A percentile compares a stretch with the other conserved stretches of the same genome.
Conservation (phyloP, 148 eudicot species). For the Mesembryanthemum crystallinum region DNA sequence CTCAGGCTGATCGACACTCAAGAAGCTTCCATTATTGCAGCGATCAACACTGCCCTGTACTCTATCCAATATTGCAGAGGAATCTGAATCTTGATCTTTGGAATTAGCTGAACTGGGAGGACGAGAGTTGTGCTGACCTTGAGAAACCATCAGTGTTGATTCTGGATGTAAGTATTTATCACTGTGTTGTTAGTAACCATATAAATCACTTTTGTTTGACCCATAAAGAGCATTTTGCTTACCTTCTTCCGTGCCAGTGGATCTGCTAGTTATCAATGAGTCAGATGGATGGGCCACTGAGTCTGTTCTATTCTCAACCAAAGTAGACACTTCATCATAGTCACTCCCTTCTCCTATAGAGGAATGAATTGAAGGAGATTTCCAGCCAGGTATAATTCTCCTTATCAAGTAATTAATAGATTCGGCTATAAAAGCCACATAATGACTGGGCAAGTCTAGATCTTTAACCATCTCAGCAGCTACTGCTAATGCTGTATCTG, state of each 20-base stretch:
- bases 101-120: conserved; percentile 23
- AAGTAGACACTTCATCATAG: conserved; percentile 4
- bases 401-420: conserved; percentile 56
- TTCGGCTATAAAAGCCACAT: conserved; percentile 73
- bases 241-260: conserved; percentile 4
- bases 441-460: conserved; percentile 56
- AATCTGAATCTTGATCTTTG: conserved; percentile 35
- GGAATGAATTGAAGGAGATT: conserved; percentile 33
- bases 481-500: conserved; percentile 71
- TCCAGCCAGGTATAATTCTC: conserved; percentile 42
- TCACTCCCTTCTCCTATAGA: conserved; percentile 13
- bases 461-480: conserved; percentile 89
- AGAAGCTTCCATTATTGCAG: conserved; percentile 25
- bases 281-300: conserved; percentile 24
- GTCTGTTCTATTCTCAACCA: conserved; percentile 6
- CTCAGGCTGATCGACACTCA: conserved; percentile 35
- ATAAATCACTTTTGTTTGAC: not conserved
- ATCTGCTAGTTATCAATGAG: conserved; percentile 11
- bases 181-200: conserved; percentile 15
- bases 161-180: conserved; percentile 8
- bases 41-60: conserved; percentile 16
- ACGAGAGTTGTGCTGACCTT: conserved; percentile 12
- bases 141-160: conserved; percentile 9
- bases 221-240: conserved; percentile 16
- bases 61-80: conserved; percentile 27